Evolutionary conservation across 163 green algal genomes (phyloP), one percentile per base, ranked within the genome.

Genomic region (Scenedesmus sp.): DNA sequence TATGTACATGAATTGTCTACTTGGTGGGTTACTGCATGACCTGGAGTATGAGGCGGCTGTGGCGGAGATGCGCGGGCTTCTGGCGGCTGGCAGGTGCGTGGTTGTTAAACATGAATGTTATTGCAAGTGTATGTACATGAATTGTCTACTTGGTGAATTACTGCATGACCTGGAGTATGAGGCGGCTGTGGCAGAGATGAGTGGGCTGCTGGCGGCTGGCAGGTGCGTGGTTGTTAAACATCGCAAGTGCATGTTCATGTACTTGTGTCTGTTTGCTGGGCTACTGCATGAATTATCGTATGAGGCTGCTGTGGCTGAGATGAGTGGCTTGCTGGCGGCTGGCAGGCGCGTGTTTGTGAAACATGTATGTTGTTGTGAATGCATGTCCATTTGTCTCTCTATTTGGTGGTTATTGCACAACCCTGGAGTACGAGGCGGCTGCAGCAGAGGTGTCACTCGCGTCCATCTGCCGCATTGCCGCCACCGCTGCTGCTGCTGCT

Each of bases 111-210:
- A 15, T 26, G 70, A 18, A 81, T 26, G 26, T 26, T 26, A 26
- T 26, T 26, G 26, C 26, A 26, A 26, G 26, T 26, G 26, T 26
- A 26, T 26, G 26, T 26, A 26, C 26, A 26, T 26, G 26, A 26
- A 26, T 26, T 26, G 26, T 26, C 26, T 26, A 26, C 26, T 26
- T 26, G 26, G 26, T 26, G 26, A 26, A 26, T 26, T 26, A 26
- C 26, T 46, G 34, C 34, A 46, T 46, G 60, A 94, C 52, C 55
- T 55, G 0, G 92, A 94, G 77, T 96, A 95, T 73, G 91, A 94
- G 67, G 59, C 26, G 6, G 90, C 73, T 46, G 92, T 95, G 54
- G 59, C 57, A 60, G 94, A 96, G 93, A 96, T 96, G 93, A 76
- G 88, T 20, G 92, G 84, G 82, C 88, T 97, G 88, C 88, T 95